Evolutionary conservation across 257 asterid genomes (phyloP).

Genomic region (Solanum paucissectum): DNA sequence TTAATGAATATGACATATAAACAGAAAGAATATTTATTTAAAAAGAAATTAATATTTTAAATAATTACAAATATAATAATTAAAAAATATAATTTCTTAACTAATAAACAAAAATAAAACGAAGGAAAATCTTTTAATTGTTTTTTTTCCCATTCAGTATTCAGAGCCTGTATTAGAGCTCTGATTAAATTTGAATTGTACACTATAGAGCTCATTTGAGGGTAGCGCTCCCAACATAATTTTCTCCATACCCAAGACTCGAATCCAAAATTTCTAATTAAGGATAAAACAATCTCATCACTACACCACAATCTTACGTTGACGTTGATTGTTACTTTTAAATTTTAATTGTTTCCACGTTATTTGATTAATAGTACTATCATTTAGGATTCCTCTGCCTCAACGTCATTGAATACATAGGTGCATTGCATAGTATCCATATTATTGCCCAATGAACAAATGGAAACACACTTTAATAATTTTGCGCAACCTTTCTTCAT

Average conservation of each 20-base stretch:
- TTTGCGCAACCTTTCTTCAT: neutral
- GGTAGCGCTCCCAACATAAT: accelerated
- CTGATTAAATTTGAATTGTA: no score
- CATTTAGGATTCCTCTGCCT: neutral
- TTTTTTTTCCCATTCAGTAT: neutral
- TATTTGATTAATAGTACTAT: neutral
- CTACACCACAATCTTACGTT: accelerated
- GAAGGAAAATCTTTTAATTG: no score
- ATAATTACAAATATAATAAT: neutral
- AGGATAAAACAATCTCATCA: neutral
- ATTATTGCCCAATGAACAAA: neutral
- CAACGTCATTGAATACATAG: neutral
- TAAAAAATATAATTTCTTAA: neutral
- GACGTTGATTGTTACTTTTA: no score
- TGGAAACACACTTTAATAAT: neutral
- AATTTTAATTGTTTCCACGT: neutral
- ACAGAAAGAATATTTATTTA: neutral
- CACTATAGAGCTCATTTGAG: neutral
- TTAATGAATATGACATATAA: neutral
- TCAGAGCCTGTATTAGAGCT: accelerated
- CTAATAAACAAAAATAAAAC: neutral
- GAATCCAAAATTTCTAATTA: accelerated
- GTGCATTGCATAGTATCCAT: neutral
- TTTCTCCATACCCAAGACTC: accelerated
- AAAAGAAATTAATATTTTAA: neutral